Percentiles rank a stretch among this genome's conserved stretches.
Conservation (phyloP, 2,329 filamentous ascomycete genomes). For the Tolypocladium ovalisporum region DNA sequence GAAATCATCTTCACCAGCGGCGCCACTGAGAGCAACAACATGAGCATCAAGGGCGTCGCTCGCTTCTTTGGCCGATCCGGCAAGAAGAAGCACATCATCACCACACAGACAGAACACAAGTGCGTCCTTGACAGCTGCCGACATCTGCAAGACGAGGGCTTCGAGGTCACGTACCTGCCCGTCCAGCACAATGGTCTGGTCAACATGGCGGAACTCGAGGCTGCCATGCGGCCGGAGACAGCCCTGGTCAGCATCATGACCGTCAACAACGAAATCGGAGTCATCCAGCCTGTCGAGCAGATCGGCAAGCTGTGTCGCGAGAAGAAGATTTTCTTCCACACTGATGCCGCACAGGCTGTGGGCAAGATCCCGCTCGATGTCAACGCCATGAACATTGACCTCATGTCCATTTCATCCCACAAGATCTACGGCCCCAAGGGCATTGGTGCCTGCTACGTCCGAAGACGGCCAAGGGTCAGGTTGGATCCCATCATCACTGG, state of each 20-base stretch:
- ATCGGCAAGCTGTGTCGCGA: constrained; percentile 86
- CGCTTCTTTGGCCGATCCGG: constrained; percentile 85
- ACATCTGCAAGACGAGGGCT: constrained; percentile 93
- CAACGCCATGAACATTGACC: constrained; percentile 93
- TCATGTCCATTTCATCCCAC: constrained; percentile 98
- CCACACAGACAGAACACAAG: constrained; percentile 96
- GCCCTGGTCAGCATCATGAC: constrained; percentile 94
- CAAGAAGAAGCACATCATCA: constrained; percentile 98
- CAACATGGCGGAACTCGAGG: constrained; percentile 72
- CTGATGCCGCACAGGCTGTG: constrained; percentile 92
- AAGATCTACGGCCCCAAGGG: constrained; percentile 99
- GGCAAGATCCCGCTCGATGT: constrained; percentile 96
- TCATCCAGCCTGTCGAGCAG: constrained; percentile 91
- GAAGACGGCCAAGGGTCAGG: constrained; percentile 83
- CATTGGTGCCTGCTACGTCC: constrained; percentile 91
- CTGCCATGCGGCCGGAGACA: constrained; percentile 83
- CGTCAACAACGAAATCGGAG: constrained; percentile 98
- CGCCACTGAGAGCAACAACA: constrained; percentile 97
- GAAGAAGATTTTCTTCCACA: constrained; percentile 97
- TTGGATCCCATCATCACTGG: constrained; percentile 93
- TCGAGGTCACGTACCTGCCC: constrained; percentile 91
- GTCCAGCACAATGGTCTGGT: constrained; percentile 82
- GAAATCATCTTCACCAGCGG: constrained; percentile 99
- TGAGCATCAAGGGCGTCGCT: constrained; percentile 98
- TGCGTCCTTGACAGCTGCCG: constrained; percentile 96